Conservation (phyloP, 495 filamentous ascomycete species). For the Lasiosphaeriaceae sp. region DNA sequence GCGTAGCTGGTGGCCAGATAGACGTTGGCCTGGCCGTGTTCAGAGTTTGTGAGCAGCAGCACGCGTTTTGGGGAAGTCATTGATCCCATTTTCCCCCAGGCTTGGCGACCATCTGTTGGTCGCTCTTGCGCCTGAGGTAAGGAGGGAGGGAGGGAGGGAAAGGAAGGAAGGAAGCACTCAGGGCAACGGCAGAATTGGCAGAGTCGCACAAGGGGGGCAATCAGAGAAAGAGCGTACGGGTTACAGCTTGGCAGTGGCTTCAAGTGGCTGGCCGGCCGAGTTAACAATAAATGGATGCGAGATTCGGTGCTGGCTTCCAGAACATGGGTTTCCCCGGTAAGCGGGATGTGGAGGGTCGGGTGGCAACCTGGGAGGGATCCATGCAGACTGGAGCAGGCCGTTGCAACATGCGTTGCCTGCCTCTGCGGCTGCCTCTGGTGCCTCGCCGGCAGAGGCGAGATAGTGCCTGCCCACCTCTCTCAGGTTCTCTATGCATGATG, state of each 20-base stretch:
- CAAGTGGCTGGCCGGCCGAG: not conserved
- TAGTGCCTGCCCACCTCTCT: too few relatives aligned
- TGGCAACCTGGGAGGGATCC: not conserved
- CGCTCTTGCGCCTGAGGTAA: not conserved
- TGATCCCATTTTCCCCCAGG: constrained; percentile 17
- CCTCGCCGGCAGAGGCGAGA: too few relatives aligned
- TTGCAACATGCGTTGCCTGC: not conserved
- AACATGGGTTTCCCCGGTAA: constrained; percentile 8
- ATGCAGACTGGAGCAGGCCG: not conserved
- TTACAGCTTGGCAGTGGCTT: not conserved
- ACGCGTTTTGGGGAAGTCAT: constrained; percentile 20
- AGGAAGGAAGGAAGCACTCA: not conserved
- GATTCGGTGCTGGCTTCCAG: constrained; percentile 3
- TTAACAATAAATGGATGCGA: constrained; percentile 1
- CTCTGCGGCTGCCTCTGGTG: not conserved
- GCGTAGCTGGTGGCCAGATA: constrained; percentile 50
- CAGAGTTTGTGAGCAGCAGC: constrained; percentile 53
- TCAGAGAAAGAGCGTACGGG: not conserved
- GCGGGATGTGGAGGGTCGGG: constrained; percentile 2
- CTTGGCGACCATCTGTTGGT: not conserved
- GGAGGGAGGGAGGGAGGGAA: not conserved
- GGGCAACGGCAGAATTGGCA: not conserved
- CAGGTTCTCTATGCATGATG: too few relatives aligned
- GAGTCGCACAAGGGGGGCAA: not conserved
- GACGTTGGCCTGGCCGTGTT: constrained; percentile 54